A percentile compares a stretch with the other conserved stretches of the same genome.
These are phyloP conservation scores for Fomitiporia mediterranea DNA, from an alignment of 1,284 basidiomycete genomes.

Conservation along the genomic window DNA sequence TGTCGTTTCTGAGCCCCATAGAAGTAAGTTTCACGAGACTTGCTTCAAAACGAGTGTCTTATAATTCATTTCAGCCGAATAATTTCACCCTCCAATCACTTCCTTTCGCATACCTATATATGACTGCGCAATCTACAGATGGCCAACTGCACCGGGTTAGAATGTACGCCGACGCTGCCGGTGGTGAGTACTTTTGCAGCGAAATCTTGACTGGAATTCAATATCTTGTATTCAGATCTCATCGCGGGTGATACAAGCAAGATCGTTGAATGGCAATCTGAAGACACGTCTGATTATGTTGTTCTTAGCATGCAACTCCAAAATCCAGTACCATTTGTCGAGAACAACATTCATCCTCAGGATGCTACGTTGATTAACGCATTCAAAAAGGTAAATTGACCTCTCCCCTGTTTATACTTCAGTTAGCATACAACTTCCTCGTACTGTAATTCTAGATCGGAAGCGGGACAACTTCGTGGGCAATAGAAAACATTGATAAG, in stretches of 20 bases:
- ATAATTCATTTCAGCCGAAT: background rate
- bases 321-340: constrained; percentile 23
- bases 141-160: constrained; percentile 21
- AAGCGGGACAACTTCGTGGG: constrained; percentile 4
- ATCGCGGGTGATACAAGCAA: constrained; percentile 30
- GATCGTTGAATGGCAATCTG: constrained; percentile 30
- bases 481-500: background rate
- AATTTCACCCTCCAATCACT: constrained; percentile 34
- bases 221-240: constrained; percentile 33
- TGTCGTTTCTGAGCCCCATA: constrained; percentile 38
- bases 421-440: too few species aligned
- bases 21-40: constrained; percentile 28
- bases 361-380: constrained; percentile 34
- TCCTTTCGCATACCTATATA: constrained; percentile 24
- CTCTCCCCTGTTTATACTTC: background rate
- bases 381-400: constrained; percentile 22
- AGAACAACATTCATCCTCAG: constrained; percentile 32
- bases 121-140: constrained; percentile 24
- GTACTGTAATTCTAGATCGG: background rate
- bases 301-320: constrained; percentile 29
- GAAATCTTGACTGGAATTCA: background rate
- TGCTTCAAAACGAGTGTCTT: background rate
- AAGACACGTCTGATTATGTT: constrained; percentile 22
- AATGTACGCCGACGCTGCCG: constrained; percentile 22
- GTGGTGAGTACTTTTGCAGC: background rate